These are phyloP conservation scores for Pholiota molesta DNA, from an alignment of 768 basidiomycete genomes.

Conservation along the genomic window DNA sequence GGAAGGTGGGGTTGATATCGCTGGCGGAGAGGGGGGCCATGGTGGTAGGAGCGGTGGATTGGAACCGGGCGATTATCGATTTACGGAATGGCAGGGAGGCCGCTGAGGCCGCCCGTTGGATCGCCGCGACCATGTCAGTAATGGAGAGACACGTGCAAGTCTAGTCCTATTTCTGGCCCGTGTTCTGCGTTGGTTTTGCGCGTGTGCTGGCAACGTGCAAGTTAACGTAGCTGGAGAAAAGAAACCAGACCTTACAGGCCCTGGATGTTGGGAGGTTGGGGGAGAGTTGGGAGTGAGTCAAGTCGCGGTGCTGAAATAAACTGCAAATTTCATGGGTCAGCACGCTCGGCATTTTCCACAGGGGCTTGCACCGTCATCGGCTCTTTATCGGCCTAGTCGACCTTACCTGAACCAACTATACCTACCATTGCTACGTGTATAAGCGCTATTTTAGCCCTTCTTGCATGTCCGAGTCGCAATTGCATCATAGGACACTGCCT, in stretches of 20 bases:
- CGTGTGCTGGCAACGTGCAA: neutral
- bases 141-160: neutral
- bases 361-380: neutral
- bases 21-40: conserved; percentile 72
- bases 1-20: conserved; percentile 81
- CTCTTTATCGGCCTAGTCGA: neutral
- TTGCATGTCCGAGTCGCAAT: too few relatives aligned
- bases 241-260: neutral
- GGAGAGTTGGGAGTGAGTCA: neutral
- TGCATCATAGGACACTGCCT: too few relatives aligned
- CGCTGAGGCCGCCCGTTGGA: neutral
- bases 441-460: neutral
- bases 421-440: neutral
- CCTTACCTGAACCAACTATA: neutral
- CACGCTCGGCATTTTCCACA: neutral
- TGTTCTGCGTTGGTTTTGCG: neutral
- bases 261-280: too few relatives aligned
- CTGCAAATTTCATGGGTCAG: neutral
- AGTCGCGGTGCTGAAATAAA: too few relatives aligned
- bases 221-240: neutral
- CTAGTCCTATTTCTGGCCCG: conserved; percentile 1
- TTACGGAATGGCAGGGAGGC: conserved; percentile 6
- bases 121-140: neutral
- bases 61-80: conserved; percentile 21
- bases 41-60: conserved; percentile 21